phyloP scores from a whole-genome alignment of 305 asterid species.

The Fraxinus dipetala region DNA sequence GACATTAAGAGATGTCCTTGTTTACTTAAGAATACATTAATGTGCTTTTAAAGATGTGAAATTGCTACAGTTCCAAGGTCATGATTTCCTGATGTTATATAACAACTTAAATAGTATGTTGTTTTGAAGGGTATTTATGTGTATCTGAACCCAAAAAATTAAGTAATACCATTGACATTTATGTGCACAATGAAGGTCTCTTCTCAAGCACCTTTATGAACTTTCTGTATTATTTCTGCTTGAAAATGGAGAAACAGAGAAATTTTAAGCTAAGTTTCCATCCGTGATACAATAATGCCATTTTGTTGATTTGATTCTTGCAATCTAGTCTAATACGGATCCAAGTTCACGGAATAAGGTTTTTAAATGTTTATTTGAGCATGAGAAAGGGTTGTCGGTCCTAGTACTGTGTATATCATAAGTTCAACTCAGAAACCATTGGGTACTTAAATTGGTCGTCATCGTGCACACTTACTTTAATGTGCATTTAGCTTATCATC shows the following conservation, averaged over 20 bases:
- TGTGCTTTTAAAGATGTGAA: not conserved
- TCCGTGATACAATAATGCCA: not conserved
- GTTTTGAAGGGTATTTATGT: not conserved
- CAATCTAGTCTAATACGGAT: not conserved
- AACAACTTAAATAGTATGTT: not conserved
- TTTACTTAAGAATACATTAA: not conserved
- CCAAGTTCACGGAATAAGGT: not conserved
- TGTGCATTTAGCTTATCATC: conserved; percentile 16
- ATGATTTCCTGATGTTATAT: not conserved
- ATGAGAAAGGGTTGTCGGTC: not conserved
- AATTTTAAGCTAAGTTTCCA: not conserved
- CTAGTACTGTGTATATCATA: not conserved
- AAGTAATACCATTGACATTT: not conserved
- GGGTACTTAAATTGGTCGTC: not conserved
- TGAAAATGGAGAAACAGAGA: not conserved
- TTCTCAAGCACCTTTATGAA: not conserved
- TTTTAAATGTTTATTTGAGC: not conserved
- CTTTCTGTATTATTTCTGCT: not conserved
- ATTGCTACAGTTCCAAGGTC: not conserved
- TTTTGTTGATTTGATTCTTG: not conserved
- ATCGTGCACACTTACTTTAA: not conserved
- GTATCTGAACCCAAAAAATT: not conserved
- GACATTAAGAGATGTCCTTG: not conserved
- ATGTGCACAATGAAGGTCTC: not conserved
- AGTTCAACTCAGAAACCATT: not conserved